Percentiles rank a stretch among this genome's conserved stretches.
These are phyloP conservation scores for Parastagonospora avenae DNA, from an alignment of 2,329 filamentous ascomycete species.

Conservation along the genomic window DNA sequence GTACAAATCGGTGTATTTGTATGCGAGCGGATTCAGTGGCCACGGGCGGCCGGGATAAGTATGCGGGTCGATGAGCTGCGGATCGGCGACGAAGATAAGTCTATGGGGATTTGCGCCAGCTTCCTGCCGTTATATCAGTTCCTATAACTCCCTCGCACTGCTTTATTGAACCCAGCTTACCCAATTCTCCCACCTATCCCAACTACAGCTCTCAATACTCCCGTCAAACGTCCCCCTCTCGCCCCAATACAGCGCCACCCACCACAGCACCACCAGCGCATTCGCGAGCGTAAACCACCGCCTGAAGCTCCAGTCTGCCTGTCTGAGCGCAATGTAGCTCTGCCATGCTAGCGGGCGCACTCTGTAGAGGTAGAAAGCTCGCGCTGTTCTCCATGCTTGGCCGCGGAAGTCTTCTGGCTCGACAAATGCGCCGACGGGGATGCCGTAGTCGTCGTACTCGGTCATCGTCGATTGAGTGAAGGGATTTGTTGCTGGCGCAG, in stretches of 20 bases:
- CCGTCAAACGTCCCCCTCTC: conserved; percentile 79
- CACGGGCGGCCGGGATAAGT: conserved; percentile 87
- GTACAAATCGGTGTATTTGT: conserved; percentile 85
- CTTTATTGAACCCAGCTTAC: conserved; percentile 53
- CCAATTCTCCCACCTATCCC: conserved; percentile 93
- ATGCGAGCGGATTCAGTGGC: conserved; percentile 70
- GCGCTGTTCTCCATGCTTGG: conserved; percentile 35
- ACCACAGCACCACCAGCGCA: conserved; percentile 73
- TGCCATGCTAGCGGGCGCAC: conserved; percentile 30
- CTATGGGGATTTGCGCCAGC: conserved; percentile 78
- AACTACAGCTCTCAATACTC: conserved; percentile 73
- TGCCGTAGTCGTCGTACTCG: conserved; percentile 47
- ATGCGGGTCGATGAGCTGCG: conserved; percentile 90
- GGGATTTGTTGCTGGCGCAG: conserved; percentile 23
- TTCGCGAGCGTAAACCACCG: conserved; percentile 35
- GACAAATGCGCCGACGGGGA: conserved; percentile 45
- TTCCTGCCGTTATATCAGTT: conserved; percentile 61
- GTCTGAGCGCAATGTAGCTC: conserved; percentile 11
- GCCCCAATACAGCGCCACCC: conserved; percentile 79
- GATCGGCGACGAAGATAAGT: conserved; percentile 84
- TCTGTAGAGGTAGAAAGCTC: conserved; percentile 39
- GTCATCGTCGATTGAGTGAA: conserved; percentile 35
- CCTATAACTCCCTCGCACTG: background rate
- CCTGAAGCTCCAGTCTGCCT: conserved; percentile 29
- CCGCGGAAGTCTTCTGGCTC: conserved; percentile 42